These are phyloP conservation scores for Dendrobium huoshanense DNA, from an alignment of 106 monocot genomes.

Conservation along the genomic window DNA sequence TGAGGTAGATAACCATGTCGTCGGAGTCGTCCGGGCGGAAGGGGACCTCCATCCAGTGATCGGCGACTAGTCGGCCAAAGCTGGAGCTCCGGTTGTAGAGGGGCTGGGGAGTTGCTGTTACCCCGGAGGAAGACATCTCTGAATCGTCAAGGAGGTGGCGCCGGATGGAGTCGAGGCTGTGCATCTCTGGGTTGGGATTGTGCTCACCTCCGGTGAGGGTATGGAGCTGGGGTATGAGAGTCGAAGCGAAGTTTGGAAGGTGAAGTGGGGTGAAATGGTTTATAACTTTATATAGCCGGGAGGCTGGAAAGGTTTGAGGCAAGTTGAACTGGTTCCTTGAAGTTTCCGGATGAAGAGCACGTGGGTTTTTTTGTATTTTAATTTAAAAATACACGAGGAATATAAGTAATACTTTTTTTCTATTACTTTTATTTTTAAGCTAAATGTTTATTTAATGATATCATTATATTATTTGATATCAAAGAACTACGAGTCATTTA, in stretches of 20 bases:
- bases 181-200: background rate
- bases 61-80: slow-evolving; percentile 67
- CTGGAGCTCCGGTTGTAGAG: slow-evolving; percentile 45
- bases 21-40: slow-evolving; percentile 80
- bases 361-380: background rate
- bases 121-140: slow-evolving; percentile 3
- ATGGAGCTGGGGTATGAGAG: background rate
- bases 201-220: background rate
- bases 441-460: no score
- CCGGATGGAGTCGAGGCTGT: slow-evolving; percentile 1
- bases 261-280: background rate
- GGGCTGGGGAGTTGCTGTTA: background rate
- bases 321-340: background rate
- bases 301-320: background rate
- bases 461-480: no score
- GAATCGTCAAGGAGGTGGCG: slow-evolving; percentile 5
- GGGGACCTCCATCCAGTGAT: slow-evolving; percentile 71
- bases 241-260: background rate
- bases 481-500: no score
- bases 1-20: slow-evolving; percentile 73
- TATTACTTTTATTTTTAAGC: no score
- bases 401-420: no score
- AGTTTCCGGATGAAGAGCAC: background rate
- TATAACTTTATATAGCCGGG: background rate
- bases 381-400: no score